Conservation (phyloP, 148 eudicot species). For the Pharnaceum exiguum region DNA sequence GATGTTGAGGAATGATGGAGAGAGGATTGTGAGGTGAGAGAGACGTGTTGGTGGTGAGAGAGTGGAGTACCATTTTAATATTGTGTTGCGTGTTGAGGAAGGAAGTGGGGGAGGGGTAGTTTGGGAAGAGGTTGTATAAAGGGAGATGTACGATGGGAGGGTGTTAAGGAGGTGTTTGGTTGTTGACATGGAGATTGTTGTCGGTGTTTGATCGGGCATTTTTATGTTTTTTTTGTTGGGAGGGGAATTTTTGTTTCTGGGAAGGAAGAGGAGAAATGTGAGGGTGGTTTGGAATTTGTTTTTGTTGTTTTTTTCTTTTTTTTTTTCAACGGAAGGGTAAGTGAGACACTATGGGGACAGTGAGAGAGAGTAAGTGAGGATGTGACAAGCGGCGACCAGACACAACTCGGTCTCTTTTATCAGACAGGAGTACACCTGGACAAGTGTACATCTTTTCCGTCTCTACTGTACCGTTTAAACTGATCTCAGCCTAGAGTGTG, state of each 20-base stretch:
- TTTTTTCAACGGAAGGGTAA: neutral
- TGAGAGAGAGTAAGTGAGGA: too few relatives aligned
- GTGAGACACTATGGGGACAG: too few relatives aligned
- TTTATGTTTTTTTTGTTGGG: too few relatives aligned
- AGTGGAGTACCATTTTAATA: slow-evolving; percentile 70
- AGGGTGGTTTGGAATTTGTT: slow-evolving; percentile 7
- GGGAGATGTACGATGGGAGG: slow-evolving; percentile 84
- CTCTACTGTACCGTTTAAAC: too few relatives aligned
- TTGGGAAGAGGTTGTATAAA: slow-evolving; percentile 43
- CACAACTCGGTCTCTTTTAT: too few relatives aligned
- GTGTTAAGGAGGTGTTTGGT: slow-evolving; percentile 65
- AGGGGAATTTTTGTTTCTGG: too few relatives aligned
- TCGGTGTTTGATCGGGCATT: slow-evolving; percentile 9
- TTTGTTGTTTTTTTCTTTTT: neutral
- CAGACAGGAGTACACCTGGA: too few relatives aligned
- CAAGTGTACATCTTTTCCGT: too few relatives aligned
- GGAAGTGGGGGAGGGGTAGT: slow-evolving; percentile 6
- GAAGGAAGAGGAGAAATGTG: too few relatives aligned
- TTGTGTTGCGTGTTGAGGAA: slow-evolving; percentile 30
- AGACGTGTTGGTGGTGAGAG: slow-evolving; percentile 68
- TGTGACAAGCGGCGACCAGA: too few relatives aligned
- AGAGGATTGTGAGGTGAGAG: slow-evolving; percentile 64
- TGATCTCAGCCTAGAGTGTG: too few relatives aligned
- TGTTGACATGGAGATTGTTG: slow-evolving; percentile 9
- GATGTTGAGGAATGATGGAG: slow-evolving; percentile 43